Base-by-base conservation (phyloP, 345 rosid species). In the Aquilaria yunnanensis region DNA sequence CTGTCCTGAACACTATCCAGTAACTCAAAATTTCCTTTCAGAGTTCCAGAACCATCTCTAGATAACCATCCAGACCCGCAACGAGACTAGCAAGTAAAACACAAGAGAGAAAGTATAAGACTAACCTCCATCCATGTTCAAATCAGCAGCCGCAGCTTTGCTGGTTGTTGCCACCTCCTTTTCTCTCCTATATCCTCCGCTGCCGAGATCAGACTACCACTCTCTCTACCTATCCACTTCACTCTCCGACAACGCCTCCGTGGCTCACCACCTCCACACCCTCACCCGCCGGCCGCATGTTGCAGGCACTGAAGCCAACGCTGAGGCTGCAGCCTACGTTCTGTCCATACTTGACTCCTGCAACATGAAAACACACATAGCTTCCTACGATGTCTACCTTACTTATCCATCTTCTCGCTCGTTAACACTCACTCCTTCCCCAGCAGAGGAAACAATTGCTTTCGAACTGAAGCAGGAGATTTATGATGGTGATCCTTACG, bases 221-320 rank as follows among this genome's bases (percentile, higher is more conserved):
- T 43, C 75, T 9, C 87, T 83, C 61, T 88, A 58, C 73, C 29
- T 85, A 69, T 86, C 96, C 51, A 2, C 61, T 59, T 65, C 85
- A 64, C 72, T 86, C n/a, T 68, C 90, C 32, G 83, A 84, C 66
- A 90, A 87, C 65, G 79, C 74, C 61, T 84, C 96, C 11, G 30
- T 81, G 41, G 69, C 97, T 6, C 69, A 75, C 60, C 72, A 91
- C 72, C 92, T 88, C 78, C 66, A 67, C 50, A 67, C 72, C 72
- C 96, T 91, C 79, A 88, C 94, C 64, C 90, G 79, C 70, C 83
- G 83, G 32, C 96, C 97, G 2, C 96, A 88, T 43, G 82, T 80
- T 3, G 94, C 97, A 4, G 96, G 96, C 61, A 71, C 97, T 0
- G 57, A 63, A 52, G 96, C 96, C 78, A 91, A 88, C 85, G 82